These are phyloP conservation scores for Lachnellula suecica DNA, from an alignment of 2,329 filamentous ascomycete genomes.

Conservation along the genomic window DNA sequence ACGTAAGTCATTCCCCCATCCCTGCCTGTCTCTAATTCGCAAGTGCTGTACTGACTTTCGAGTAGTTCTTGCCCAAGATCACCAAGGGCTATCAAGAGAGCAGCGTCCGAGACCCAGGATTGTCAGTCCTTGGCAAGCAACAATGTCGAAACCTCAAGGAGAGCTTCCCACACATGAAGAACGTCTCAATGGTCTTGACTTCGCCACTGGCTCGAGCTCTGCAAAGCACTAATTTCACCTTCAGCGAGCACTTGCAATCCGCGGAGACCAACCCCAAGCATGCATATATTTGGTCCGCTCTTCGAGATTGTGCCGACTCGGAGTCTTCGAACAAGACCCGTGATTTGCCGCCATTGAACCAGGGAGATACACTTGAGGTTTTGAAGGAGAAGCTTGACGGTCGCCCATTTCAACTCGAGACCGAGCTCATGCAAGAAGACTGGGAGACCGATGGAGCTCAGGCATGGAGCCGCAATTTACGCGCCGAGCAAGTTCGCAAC, in stretches of 20 bases:
- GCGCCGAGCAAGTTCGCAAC: not conserved
- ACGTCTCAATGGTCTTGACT: not conserved
- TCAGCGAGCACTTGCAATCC: not conserved
- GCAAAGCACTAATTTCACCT: not conserved
- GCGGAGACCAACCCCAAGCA: not conserved
- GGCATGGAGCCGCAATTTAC: not conserved
- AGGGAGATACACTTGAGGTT: not conserved
- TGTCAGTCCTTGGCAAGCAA: not conserved
- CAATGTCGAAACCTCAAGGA: not conserved
- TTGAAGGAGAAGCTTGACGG: not conserved
- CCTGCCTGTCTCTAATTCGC: no score
- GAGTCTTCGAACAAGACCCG: not conserved
- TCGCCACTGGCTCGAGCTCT: not conserved
- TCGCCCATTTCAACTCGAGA: not conserved
- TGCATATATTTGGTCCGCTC: not conserved
- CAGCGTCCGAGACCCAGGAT: not conserved
- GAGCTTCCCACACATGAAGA: not conserved
- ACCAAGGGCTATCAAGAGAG: not conserved
- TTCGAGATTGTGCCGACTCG: not conserved
- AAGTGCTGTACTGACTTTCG: not conserved
- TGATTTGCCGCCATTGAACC: not conserved
- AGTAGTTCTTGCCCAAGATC: not conserved
- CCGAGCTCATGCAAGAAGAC: not conserved
- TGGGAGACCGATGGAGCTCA: not conserved
- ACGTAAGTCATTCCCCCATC: no score